Evolutionary conservation across 2,329 filamentous ascomycete genomes (phyloP).

Genomic region (Ophiostoma montium): DNA sequence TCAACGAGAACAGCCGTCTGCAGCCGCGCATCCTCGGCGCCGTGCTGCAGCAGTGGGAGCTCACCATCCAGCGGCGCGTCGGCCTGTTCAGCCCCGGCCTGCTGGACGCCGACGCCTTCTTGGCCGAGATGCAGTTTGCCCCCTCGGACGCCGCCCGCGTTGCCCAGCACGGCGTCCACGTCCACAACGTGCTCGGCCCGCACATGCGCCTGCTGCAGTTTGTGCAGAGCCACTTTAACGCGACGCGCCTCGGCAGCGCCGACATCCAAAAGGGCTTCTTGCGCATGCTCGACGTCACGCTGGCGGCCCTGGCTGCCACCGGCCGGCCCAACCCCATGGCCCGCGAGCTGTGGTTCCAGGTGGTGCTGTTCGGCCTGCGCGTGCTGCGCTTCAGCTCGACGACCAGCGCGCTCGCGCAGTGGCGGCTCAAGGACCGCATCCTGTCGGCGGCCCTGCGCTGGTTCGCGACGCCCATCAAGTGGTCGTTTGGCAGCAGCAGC

Average conservation of each 20-base stretch:
- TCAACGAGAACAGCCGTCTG: constrained; percentile 85
- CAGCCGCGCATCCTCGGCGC: constrained; percentile 76
- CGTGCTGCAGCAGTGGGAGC: constrained; percentile 83
- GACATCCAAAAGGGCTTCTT: constrained; percentile 73
- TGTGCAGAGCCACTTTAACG: constrained; percentile 87
- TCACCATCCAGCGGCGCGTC: constrained; percentile 58
- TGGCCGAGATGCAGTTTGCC: constrained; percentile 79
- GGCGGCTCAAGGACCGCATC: constrained; percentile 78
- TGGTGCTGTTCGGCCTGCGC: constrained; percentile 68
- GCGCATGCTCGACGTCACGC: constrained; percentile 64
- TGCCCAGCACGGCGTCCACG: constrained; percentile 59
- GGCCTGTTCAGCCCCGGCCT: constrained; percentile 70
- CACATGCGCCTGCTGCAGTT: constrained; percentile 80
- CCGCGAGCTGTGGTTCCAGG: constrained; percentile 80
- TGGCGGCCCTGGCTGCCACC: constrained; percentile 52
- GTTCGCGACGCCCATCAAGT: constrained; percentile 72
- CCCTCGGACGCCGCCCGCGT: constrained; percentile 71
- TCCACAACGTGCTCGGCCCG: constrained; percentile 73
- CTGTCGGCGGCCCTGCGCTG: constrained; percentile 75
- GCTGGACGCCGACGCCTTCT: constrained; percentile 74
- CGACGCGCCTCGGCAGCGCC: constrained; percentile 69
- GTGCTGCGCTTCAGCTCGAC: constrained; percentile 62
- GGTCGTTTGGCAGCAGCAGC: constrained; percentile 92
- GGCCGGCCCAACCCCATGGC: constrained; percentile 72
- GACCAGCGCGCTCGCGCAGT: constrained; percentile 49